Percentiles rank a stretch among this genome's conserved stretches.
phyloP scores from a whole-genome alignment of 1,284 basidiomycete species.

The Microbotryum violaceum region DNA sequence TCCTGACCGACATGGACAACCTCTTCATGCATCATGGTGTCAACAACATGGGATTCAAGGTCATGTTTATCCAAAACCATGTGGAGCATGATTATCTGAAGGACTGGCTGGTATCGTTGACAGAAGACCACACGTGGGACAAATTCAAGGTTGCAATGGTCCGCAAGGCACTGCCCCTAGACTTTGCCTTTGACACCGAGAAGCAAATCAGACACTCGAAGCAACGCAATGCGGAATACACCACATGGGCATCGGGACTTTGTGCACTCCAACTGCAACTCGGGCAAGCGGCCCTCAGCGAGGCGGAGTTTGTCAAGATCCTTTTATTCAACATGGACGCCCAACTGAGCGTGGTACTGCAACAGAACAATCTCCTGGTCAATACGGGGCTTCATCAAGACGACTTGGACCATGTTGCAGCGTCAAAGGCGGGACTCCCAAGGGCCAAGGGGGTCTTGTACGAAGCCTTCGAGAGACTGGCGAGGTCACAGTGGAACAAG shows the following conservation, averaged over 20 bases:
- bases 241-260: not conserved
- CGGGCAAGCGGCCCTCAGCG: not conserved
- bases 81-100: not conserved
- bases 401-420: not conserved
- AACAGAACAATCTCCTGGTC: not conserved
- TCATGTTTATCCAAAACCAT: no score
- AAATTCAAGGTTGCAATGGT: not conserved
- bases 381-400: conserved; percentile 1
- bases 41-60: no score
- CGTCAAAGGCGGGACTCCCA: not conserved
- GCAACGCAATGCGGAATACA: not conserved
- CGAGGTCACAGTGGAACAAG: not conserved
- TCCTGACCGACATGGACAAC: no score
- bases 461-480: not conserved
- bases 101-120: not conserved
- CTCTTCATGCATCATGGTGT: no score
- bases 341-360: not conserved
- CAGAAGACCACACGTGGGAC: conserved; percentile 1
- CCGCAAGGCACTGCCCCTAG: not conserved
- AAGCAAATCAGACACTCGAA: not conserved
- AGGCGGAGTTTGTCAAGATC: not conserved
- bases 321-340: conserved; percentile 12
- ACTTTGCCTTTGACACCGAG: conserved; percentile 3
- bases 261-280: not conserved
- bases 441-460: not conserved